Base-by-base conservation (phyloP, 2,329 filamentous ascomycete species). In the Stagonosporopsis chrysanthemi region DNA sequence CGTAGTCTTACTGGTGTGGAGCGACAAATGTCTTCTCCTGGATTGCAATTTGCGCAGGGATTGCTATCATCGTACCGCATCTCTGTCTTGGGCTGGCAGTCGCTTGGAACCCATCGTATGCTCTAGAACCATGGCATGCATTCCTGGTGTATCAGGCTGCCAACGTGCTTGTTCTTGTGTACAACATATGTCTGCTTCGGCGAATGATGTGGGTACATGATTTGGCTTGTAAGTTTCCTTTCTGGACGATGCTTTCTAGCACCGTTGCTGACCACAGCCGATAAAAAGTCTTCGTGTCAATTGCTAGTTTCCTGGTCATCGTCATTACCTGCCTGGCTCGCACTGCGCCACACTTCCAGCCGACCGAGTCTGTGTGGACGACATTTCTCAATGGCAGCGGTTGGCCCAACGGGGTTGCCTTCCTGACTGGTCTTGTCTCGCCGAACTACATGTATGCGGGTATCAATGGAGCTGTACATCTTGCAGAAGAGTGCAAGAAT, bases 261-360 rank as follows among this genome's bases (percentile, higher is more conserved):
- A 19, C 12, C 23, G 9, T 36, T 31, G 5, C 43, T 52, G 17
- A 52, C 4, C 5, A 19, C 1, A 4, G 3, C n/a, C 40, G 7
- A 24, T 26, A 22, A n/a, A 36, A 26, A 64, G 61, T 63, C 39
- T 41, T 60, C 14, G 26, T 62, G 15, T 65, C 56, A 15, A 53
- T 60, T 11, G 23, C 24, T 8, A 61, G 81, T 6, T 80, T 83
- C 53, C 76, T 83, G 51, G 79, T 75, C 3, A 77, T 83, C 52
- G 62, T 83, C n/a, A 78, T 82, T 14, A 73, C 79, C 1, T 69
- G 83, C 15, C 77, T 77, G 59, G 73, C 70, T 78, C 63, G 76
- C 72, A 6, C 76, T 75, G 3, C 73, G 71, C 38, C 70, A 65
- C 14, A 66, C 65, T 29, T 66, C 75, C 4, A 57, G 23, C 40